phyloP scores from a whole-genome alignment of 257 asterid species.

The Scutellaria barbata region DNA sequence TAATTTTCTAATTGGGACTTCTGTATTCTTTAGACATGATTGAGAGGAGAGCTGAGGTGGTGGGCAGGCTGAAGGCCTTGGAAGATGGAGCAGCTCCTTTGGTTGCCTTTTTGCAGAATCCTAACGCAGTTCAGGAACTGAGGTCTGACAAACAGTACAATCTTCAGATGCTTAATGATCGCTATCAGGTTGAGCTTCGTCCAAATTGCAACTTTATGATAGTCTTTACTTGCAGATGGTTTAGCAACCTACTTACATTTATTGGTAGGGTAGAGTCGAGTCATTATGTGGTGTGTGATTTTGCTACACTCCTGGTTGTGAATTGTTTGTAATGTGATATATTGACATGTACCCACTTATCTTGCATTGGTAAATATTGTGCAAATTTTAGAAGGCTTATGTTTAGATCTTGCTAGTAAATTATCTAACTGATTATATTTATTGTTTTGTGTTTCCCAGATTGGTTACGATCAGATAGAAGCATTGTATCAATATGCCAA shows the following conservation, averaged over 20 bases:
- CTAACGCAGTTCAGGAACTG: conserved; percentile 84
- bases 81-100: conserved; percentile 96
- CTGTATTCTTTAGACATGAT: conserved; percentile 66
- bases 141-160: conserved; percentile 92
- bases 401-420: conserved; percentile 10
- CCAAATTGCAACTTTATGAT: background rate
- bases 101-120: conserved; percentile 79
- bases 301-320: background rate
- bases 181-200: conserved; percentile 72
- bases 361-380: background rate
- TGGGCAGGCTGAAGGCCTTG: conserved; percentile 81
- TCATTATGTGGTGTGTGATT: background rate
- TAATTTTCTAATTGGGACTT: conserved; percentile 9
- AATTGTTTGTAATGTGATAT: conserved; percentile 1
- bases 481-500: conserved; percentile 91
- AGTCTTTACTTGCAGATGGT: background rate
- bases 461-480: conserved; percentile 93
- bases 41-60: conserved; percentile 93
- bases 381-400: conserved; percentile 9
- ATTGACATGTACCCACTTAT: background rate
- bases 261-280: background rate
- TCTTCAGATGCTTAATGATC: conserved; percentile 90
- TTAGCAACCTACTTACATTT: background rate
- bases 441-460: conserved; percentile 48
- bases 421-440: conserved; percentile 18